Conservation (phyloP, 139 green algal species). For the Tetradesmus obliquus region DNA sequence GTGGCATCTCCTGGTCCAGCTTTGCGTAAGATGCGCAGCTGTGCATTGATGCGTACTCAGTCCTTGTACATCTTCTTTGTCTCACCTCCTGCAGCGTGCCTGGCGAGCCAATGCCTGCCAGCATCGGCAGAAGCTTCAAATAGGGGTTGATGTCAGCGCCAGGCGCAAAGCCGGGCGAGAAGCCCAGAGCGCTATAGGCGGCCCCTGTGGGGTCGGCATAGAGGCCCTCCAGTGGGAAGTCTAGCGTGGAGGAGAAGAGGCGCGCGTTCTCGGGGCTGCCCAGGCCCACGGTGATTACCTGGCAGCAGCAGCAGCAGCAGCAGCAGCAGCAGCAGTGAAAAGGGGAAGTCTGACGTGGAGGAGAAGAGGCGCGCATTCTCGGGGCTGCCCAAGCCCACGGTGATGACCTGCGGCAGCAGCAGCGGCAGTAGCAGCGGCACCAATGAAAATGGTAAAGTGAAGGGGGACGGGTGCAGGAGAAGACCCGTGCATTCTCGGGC, state of each 20-base stretch:
- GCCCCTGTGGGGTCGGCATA: conserved; percentile 71
- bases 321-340: conserved; percentile 45
- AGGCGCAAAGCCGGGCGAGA: conserved; percentile 57
- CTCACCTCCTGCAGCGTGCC: conserved; percentile 82
- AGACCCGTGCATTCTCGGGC: conserved; percentile 57
- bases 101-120: conserved; percentile 78
- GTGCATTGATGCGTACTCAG: too few relatives aligned
- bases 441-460: neutral
- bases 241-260: conserved; percentile 65
- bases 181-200: conserved; percentile 70
- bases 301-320: neutral
- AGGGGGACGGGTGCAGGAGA: conserved; percentile 52
- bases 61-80: neutral
- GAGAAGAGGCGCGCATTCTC: conserved; percentile 67
- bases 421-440: neutral
- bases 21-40: too few relatives aligned
- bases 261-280: conserved; percentile 59
- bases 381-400: conserved; percentile 64
- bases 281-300: conserved; percentile 68
- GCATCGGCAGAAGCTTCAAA: conserved; percentile 85
- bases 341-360: conserved; percentile 65
- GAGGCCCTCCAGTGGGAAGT: conserved; percentile 70
- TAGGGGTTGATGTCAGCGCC: conserved; percentile 71
- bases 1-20: too few relatives aligned
- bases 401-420: neutral